These are phyloP conservation scores for Rhizopogon vulgaris DNA, from an alignment of 768 basidiomycete genomes.

Conservation along the genomic window DNA sequence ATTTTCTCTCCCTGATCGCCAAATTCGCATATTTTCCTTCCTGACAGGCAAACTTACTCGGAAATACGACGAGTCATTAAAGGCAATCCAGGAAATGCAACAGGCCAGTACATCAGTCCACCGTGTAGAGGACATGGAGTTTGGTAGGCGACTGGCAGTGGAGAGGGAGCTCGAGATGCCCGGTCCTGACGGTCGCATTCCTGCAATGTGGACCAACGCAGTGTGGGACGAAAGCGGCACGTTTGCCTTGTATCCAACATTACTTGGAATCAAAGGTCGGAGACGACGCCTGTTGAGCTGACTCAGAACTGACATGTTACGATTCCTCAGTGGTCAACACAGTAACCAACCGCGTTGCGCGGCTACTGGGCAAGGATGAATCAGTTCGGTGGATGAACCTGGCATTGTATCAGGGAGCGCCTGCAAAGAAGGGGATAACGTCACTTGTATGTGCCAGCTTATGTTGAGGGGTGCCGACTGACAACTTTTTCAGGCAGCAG, in stretches of 20 bases:
- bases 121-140: slow-evolving; percentile 98
- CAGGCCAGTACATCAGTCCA: slow-evolving; percentile 93
- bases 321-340: slow-evolving; percentile 75
- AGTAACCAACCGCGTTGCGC: slow-evolving; percentile 86
- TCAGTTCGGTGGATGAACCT: slow-evolving; percentile 86
- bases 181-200: slow-evolving; percentile 64
- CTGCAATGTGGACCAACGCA: slow-evolving; percentile 79
- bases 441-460: slow-evolving; percentile 56
- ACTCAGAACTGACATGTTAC: neutral
- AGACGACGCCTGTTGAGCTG: neutral
- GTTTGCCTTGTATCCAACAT: slow-evolving; percentile 88
- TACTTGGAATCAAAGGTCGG: slow-evolving; percentile 92
- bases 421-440: slow-evolving; percentile 77
- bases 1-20: slow-evolving; percentile 89
- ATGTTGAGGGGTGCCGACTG: slow-evolving; percentile 3
- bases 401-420: slow-evolving; percentile 88
- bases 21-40: slow-evolving; percentile 92
- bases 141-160: slow-evolving; percentile 89
- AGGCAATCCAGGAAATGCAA: slow-evolving; percentile 97
- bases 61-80: slow-evolving; percentile 91
- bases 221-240: slow-evolving; percentile 99
- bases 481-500: slow-evolving; percentile 55
- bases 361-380: slow-evolving; percentile 91
- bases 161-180: slow-evolving; percentile 88
- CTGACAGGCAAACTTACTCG: slow-evolving; percentile 82